These are phyloP conservation scores for Candida orba DNA, from an alignment of 805 yeast species.

Conservation along the genomic window DNA sequence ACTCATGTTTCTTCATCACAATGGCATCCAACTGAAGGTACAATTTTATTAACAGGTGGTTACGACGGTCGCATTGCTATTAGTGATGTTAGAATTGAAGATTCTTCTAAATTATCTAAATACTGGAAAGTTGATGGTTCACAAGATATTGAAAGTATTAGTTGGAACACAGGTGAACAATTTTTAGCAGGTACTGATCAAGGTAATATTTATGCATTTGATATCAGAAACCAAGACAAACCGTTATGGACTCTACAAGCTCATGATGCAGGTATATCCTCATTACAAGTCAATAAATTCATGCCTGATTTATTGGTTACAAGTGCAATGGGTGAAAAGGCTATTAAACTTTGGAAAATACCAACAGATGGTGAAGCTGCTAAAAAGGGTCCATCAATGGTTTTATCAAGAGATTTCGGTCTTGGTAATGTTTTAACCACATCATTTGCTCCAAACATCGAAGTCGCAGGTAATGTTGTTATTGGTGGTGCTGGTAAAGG, in stretches of 20 bases:
- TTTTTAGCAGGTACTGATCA: slow-evolving; percentile 88
- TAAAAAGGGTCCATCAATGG: slow-evolving; percentile 68
- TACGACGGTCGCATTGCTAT: slow-evolving; percentile 80
- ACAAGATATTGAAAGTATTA: slow-evolving; percentile 79
- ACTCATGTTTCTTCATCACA: slow-evolving; percentile 79
- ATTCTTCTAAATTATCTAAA: slow-evolving; percentile 51
- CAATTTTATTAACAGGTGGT: slow-evolving; percentile 81
- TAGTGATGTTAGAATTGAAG: slow-evolving; percentile 77
- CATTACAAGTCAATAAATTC: slow-evolving; percentile 61
- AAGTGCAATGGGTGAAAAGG: slow-evolving; percentile 86
- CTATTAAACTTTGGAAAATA: slow-evolving; percentile 82
- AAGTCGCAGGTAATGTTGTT: slow-evolving; percentile 74
- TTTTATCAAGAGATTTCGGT: slow-evolving; percentile 84
- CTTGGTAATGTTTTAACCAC: slow-evolving; percentile 86
- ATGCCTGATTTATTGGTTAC: slow-evolving; percentile 74
- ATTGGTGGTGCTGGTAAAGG: slow-evolving; percentile 85
- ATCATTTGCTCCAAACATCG: slow-evolving; percentile 80
- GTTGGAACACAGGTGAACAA: slow-evolving; percentile 54
- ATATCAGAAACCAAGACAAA: slow-evolving; percentile 56
- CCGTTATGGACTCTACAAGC: slow-evolving; percentile 96
- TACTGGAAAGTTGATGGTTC: slow-evolving; percentile 59
- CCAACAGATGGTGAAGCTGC: slow-evolving; percentile 25
- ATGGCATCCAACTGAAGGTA: slow-evolving; percentile 71
- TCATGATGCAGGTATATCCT: slow-evolving; percentile 89
- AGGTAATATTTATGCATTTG: slow-evolving; percentile 86